Evolutionary conservation across 1,284 basidiomycete genomes (phyloP), one percentile per base, ranked within the genome.

Genomic region (Ceratobasidium theobromae): DNA sequence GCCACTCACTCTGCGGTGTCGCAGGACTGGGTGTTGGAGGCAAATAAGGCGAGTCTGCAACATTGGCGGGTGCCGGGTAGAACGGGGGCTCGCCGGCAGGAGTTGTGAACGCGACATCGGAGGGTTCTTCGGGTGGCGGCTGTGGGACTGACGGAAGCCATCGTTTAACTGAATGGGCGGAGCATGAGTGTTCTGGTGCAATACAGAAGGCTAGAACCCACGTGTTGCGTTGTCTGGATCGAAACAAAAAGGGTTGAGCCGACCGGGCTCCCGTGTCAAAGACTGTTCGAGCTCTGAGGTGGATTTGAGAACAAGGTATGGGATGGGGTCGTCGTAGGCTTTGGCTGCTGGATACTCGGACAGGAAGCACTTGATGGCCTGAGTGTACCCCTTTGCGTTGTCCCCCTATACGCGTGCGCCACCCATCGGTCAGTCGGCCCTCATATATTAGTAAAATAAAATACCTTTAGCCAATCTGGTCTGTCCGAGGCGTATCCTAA

Each of bases 391-490:
- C 48, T 62, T 62, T 11, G 58, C 58, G 32, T 12, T 46, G 21
- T 62, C 58, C 0, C 58, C 58, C 58, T 62, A 49, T 4, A 27
- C 11, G 54, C 35, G 41, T 40, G 46, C 48, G 58, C 45, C 46
- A 48, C 45, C 9, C 45, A 14, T 16, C 35, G 21, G 48, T 62
- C 35, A 62, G 48, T 43, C 41, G 25, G 5, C n/a, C 9, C 40
- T 9, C 18, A 27, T 25, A 23, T 40, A 1, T 11, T 14, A n/a
- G 25, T 9, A 5, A n/a, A 30, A 35, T 33, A 35, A 18, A 30
- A 40, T 52, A 52, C 58, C 58, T 62, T 62, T 14, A 62, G 35
- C 58, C 58, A 62, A 35, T 62, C 58, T 41, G 58, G 58, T 18
- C 58, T 62, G 48, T 62, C 58, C 16, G 58, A 62, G 12, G 58